These are phyloP conservation scores for Chaetomium cochliodes DNA, from an alignment of 495 filamentous ascomycete genomes.

Conservation along the genomic window DNA sequence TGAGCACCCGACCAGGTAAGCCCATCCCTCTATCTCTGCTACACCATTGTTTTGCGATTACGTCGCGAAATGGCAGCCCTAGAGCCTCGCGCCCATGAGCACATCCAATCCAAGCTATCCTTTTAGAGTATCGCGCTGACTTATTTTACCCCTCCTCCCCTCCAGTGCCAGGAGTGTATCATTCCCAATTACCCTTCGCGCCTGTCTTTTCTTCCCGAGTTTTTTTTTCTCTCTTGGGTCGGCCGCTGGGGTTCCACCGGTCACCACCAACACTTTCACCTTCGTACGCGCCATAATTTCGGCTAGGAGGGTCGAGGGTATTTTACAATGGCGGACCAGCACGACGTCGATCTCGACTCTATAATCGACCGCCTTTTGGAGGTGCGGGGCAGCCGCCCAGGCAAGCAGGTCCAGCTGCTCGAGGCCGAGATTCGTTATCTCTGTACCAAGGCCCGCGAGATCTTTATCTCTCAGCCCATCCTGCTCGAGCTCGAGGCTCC, in stretches of 20 bases:
- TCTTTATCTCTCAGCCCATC: slow-evolving; percentile 99
- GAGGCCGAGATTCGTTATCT: slow-evolving; percentile 97
- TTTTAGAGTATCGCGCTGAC: slow-evolving; percentile 7
- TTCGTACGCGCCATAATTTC: slow-evolving; percentile 39
- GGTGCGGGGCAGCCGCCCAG: slow-evolving; percentile 94
- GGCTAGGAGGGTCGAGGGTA: slow-evolving; percentile 42
- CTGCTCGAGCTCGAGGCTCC: slow-evolving; percentile 95
- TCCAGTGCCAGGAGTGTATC: slow-evolving; percentile 36
- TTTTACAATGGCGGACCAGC: slow-evolving; percentile 83
- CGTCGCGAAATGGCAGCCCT: background rate
- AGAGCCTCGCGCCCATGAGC: background rate
- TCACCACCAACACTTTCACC: slow-evolving; percentile 32
- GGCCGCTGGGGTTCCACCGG: slow-evolving; percentile 32
- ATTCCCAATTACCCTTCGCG: slow-evolving; percentile 25
- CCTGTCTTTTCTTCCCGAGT: slow-evolving; percentile 16
- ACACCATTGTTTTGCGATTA: background rate
- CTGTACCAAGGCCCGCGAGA: slow-evolving; percentile 98
- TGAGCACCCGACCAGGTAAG: slow-evolving; percentile 21
- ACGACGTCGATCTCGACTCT: slow-evolving; percentile 97
- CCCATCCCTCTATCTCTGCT: background rate
- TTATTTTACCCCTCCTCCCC: slow-evolving; percentile 3
- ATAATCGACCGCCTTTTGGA: slow-evolving; percentile 98
- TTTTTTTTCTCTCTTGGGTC: slow-evolving; percentile 12
- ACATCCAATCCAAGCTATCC: background rate
- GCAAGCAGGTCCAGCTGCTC: slow-evolving; percentile 96